Base-by-base conservation (phyloP, 257 asterid genomes). In the Solanum bulbocastanum region DNA sequence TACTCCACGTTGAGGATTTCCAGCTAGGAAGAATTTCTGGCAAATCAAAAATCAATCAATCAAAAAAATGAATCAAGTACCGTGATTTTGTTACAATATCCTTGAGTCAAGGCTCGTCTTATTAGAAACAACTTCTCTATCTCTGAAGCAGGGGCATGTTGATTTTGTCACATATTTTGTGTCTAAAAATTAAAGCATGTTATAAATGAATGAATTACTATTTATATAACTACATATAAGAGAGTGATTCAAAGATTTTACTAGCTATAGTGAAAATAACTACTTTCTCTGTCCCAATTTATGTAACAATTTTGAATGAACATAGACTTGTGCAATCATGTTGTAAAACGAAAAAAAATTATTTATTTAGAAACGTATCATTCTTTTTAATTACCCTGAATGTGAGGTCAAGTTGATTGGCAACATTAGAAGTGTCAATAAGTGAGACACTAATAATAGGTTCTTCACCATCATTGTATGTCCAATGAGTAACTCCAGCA, bases 1-100 rank as follows among this genome's bases (percentile, higher is more conserved):
- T 25, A 84, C 79, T 5, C 72, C 66, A 5, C 86, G 92, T 87
- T 83, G 88, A 9, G 94, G 94, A 82, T 87, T 94, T 15, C 96
- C 98, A 5, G 94, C 98, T 15, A 93, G 89, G 68, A 93, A 94
- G 90, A 93, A 94, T 78, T 90, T 92, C 98, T 94, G 88, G 4
- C 23, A 74, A 79, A 27, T 79, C 1, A 1, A 79, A 44, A 44
- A 42, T 79, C 62, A 78, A 16, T 25, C 15, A 42, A 60, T 23
- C 12, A 58, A 60, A 23, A 72, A 1, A 30, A 72, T 2, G 13
- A 71, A 69, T 32, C 0, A 78, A 78, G 11, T 78, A 37, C 18
- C 44, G 20, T 71, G 14, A 32, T 30, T 69, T 69, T 30, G 76
- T 69, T 30, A 15, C 39, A 69, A 15, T 25, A 25, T 66, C 33